Conservation (phyloP, 2,329 filamentous ascomycete genomes). For the Ascocoryne sarcoides region DNA sequence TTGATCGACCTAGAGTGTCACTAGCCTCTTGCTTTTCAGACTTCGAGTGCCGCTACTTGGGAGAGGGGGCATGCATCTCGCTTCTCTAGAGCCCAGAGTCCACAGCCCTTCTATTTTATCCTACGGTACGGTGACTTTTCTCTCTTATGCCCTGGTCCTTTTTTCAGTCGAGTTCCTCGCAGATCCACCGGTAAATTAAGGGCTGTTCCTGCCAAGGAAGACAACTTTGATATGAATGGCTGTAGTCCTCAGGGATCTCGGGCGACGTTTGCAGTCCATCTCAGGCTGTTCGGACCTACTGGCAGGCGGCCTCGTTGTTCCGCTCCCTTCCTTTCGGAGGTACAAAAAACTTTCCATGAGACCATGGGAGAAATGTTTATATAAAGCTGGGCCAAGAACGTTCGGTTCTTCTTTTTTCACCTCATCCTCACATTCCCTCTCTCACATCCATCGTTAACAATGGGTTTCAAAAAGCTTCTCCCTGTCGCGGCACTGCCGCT, state of each 20-base stretch:
- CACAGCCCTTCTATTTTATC: not conserved
- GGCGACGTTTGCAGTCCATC: conserved; percentile 1
- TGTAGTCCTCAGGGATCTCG: conserved; percentile 4
- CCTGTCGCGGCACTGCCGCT: conserved; percentile 27
- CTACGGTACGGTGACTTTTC: not conserved
- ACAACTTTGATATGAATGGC: not conserved
- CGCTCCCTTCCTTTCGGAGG: conserved; percentile 4
- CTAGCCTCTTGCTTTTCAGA: not conserved
- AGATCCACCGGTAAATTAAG: not conserved
- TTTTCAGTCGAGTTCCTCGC: not conserved
- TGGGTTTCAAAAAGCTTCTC: conserved; percentile 22
- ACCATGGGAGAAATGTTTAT: not conserved
- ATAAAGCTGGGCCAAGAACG: conserved; percentile 6
- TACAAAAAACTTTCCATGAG: not conserved
- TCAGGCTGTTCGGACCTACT: conserved; percentile 22
- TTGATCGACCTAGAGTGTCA: not conserved
- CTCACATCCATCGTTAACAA: conserved; percentile 12
- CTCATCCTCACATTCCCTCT: conserved; percentile 2
- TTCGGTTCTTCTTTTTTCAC: not conserved
- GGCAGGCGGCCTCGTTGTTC: conserved; percentile 19
- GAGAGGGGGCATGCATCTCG: not conserved
- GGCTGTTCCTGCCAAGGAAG: conserved; percentile 5
- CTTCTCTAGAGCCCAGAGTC: too few relatives aligned
- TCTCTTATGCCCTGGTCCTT: not conserved
- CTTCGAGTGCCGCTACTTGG: not conserved